Percentiles rank a stretch among this genome's conserved stretches.
These are phyloP conservation scores for Kluyveromyces dobzhanskii DNA, from an alignment of 805 yeast genomes.

Conservation along the genomic window DNA sequence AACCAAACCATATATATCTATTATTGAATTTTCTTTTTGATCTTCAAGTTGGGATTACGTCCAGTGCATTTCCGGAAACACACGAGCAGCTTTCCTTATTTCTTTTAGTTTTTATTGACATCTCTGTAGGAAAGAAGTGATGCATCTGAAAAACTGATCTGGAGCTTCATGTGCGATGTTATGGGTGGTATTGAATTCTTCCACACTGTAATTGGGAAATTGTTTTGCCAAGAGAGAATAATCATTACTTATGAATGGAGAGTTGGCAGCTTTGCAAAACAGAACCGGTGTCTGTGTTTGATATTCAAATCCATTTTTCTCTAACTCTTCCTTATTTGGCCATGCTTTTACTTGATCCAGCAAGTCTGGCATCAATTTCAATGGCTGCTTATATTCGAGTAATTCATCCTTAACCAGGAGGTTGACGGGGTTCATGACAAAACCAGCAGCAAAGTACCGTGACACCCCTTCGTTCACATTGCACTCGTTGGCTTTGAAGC, in stretches of 20 bases:
- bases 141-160: constrained; percentile 10
- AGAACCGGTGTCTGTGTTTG: constrained; percentile 28
- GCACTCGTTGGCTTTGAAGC: constrained; percentile 14
- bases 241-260: constrained; percentile 34
- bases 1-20: too few species aligned
- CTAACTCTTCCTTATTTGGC: constrained; percentile 13
- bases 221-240: constrained; percentile 14
- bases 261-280: constrained; percentile 37
- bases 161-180: constrained; percentile 22
- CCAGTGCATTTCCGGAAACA: too few species aligned
- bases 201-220: constrained; percentile 21
- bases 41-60: too few species aligned
- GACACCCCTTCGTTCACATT: constrained; percentile 14
- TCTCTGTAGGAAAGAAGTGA: constrained; percentile 15
- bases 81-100: too few species aligned
- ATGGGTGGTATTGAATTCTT: constrained; percentile 27
- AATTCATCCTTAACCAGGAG: not conserved
- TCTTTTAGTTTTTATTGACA: too few species aligned
- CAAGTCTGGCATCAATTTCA: constrained; percentile 20
- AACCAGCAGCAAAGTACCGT: constrained; percentile 25
- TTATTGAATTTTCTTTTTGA: too few species aligned
- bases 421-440: constrained; percentile 7
- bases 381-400: constrained; percentile 14
- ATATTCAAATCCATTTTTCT: constrained; percentile 3
- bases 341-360: constrained; percentile 17